Evolutionary conservation across 352 stramenopile genomes (phyloP), one percentile per base, ranked within the genome.

Genomic region (Pythium myriotylum): DNA sequence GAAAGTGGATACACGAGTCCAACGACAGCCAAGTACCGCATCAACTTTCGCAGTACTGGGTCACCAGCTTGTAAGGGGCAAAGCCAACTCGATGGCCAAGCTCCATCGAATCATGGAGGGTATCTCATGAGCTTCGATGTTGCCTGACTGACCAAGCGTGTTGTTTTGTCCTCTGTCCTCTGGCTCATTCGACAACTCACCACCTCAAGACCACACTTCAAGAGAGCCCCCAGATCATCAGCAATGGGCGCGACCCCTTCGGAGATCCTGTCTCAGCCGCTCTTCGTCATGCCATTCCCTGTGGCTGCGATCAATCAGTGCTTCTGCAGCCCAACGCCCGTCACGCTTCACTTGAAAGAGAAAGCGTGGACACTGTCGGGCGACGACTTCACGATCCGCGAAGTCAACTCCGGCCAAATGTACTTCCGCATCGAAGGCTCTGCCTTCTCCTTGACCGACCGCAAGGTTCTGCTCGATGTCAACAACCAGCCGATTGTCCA

Each of bases 361-460:
- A 69, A 71, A 37, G 42, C 45, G 27, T 67, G 26, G 19, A 65
- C 66, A 14, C 35, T 59, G 20, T 75, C 64, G 0, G 66, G 62
- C 16, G 67, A 78, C 55, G 54, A 68, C 22, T 77, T 74, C 40
- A 39, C 50, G 13, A 67, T 77, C 59, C 54, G 52, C 22, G 67
- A 77, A 6, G 50, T 54, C 10, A 10, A 51, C 53, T 70, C 66
- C 0, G 45, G 32, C 6, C 27, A 49, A 12, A 16, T 55, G 4
- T 53, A 57, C 24, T 77, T 77, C 50, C 57, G 54, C n/a, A 56
- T 77, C 46, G 22, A 64, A 9, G 61, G 65, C 20, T 49, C 23
- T 3, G 58, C 46, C 3, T 20, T 74, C 4, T 70, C 65, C 2
- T 23, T 68, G 17, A 49, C 45, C 47, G 42, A 66, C 16, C 62